phyloP scores from a whole-genome alignment of 345 rosid genomes.

The Anastatica hierochuntica region DNA sequence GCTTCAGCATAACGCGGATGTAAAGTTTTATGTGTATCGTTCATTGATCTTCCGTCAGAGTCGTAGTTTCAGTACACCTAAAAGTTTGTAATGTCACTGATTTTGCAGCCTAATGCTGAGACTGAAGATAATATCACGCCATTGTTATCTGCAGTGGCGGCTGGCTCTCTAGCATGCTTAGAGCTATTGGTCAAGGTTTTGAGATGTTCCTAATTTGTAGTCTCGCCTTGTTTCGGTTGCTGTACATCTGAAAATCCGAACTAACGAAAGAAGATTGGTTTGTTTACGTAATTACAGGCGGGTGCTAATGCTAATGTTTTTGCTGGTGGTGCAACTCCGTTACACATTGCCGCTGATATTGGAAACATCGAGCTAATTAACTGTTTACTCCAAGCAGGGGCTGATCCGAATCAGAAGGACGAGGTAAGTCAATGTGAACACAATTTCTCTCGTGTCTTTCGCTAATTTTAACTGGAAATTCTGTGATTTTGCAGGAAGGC shows the following conservation, averaged over 20 bases:
- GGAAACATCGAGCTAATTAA: conserved; percentile 59
- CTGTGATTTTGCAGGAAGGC: conserved; percentile 49
- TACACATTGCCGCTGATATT: conserved; percentile 82
- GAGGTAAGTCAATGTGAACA: no score
- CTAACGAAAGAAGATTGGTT: no score
- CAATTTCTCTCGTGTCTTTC: no score
- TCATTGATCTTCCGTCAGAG: background rate
- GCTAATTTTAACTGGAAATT: background rate
- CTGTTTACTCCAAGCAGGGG: conserved; percentile 68
- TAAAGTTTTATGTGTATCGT: conserved; percentile 18
- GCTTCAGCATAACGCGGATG: conserved; percentile 68
- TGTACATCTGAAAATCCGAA: background rate
- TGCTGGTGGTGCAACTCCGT: conserved; percentile 89
- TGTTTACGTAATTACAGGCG: conserved; percentile 39
- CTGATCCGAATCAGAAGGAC: conserved; percentile 65
- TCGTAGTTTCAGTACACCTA: background rate
- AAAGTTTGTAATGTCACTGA: background rate
- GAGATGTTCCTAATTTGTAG: conserved; percentile 5
- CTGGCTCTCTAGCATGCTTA: conserved; percentile 65
- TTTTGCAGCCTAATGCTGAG: conserved; percentile 77
- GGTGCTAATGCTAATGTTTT: conserved; percentile 66
- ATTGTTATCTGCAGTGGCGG: conserved; percentile 81
- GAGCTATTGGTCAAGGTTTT: conserved; percentile 75
- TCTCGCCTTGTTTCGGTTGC: no score
- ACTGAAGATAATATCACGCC: conserved; percentile 85